A percentile compares a stretch with the other conserved stretches of the same genome.
Conservation (phyloP, 1,139 yeast genomes). For the Lodderomyces orthopsilosis region DNA sequence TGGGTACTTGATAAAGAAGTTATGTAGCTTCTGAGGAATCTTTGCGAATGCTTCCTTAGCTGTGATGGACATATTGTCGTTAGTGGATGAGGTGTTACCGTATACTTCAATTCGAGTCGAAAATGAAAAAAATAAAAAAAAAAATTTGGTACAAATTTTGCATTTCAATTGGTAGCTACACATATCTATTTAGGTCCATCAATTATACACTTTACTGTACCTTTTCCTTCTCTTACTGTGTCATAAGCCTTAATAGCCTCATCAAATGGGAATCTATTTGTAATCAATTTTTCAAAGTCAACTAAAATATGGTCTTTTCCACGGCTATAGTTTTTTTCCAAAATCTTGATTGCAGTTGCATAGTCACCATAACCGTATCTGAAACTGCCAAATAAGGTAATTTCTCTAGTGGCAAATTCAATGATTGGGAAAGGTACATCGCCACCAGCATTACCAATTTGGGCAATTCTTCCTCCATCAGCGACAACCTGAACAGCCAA, state of each 20-base stretch:
- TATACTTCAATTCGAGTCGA: too few relatives aligned
- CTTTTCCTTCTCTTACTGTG: slow-evolving; percentile 49
- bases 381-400: slow-evolving; percentile 71
- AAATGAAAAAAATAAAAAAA: slow-evolving; percentile 5
- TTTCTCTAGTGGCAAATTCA: slow-evolving; percentile 66
- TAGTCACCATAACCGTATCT: slow-evolving; percentile 82
- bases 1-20: slow-evolving; percentile 79
- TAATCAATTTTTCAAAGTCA: slow-evolving; percentile 58
- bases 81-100: not conserved
- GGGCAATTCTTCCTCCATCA: slow-evolving; percentile 67
- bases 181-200: slow-evolving; percentile 36
- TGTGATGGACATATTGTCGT: slow-evolving; percentile 19
- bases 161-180: slow-evolving; percentile 4
- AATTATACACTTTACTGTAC: slow-evolving; percentile 45
- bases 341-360: slow-evolving; percentile 65
- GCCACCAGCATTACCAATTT: slow-evolving; percentile 75
- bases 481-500: slow-evolving; percentile 58
- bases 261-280: slow-evolving; percentile 71
- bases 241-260: slow-evolving; percentile 84
- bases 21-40: slow-evolving; percentile 71
- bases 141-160: not conserved
- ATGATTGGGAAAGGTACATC: slow-evolving; percentile 72
- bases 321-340: slow-evolving; percentile 57
- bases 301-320: slow-evolving; percentile 50
- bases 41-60: slow-evolving; percentile 47